A percentile compares a stretch with the other conserved stretches of the same genome.
Conservation (phyloP, 164 flowering plant genomes). For the Platanus orientalis region DNA sequence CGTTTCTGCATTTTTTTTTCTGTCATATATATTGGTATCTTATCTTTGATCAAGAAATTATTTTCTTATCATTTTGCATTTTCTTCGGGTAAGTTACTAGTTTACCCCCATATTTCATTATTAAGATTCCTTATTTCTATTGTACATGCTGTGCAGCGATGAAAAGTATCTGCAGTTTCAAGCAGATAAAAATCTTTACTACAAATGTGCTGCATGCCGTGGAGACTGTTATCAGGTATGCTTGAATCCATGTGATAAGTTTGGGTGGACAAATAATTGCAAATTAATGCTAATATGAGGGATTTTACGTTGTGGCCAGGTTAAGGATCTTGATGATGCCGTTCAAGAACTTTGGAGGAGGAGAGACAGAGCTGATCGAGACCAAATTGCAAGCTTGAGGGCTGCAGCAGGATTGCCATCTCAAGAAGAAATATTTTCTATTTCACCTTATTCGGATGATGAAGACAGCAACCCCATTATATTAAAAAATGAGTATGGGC, state of each 20-base stretch:
- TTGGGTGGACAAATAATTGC: neutral
- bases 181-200: conserved; percentile 78
- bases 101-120: neutral
- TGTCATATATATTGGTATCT: too few relatives aligned
- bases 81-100: too few relatives aligned
- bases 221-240: conserved; percentile 92
- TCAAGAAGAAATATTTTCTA: conserved; percentile 79
- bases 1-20: too few relatives aligned
- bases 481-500: too few relatives aligned
- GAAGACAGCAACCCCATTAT: conserved; percentile 66
- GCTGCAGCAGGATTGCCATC: conserved; percentile 95
- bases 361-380: conserved; percentile 68
- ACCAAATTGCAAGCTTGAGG: conserved; percentile 76
- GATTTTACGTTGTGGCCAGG: conserved; percentile 35
- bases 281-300: neutral
- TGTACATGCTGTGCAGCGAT: conserved; percentile 55
- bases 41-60: too few relatives aligned
- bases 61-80: too few relatives aligned
- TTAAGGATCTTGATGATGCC: conserved; percentile 84
- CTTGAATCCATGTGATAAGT: neutral
- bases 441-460: conserved; percentile 90
- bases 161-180: conserved; percentile 88
- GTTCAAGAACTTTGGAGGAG: conserved; percentile 96
- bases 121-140: neutral
- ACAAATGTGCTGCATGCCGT: conserved; percentile 93